These are phyloP conservation scores for Camelina sativa DNA, from an alignment of 345 rosid genomes.

Conservation along the genomic window DNA sequence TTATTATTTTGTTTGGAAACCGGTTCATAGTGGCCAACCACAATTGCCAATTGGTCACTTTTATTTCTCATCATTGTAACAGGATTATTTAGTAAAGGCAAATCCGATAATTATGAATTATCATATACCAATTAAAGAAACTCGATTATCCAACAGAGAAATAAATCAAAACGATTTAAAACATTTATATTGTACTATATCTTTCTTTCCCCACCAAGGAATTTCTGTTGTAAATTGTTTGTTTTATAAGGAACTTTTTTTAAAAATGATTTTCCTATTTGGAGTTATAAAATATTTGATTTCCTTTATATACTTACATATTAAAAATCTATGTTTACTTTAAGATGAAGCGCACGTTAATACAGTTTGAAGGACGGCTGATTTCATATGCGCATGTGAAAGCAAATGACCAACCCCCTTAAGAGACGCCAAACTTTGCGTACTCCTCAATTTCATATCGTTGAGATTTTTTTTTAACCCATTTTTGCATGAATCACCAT, in stretches of 20 bases:
- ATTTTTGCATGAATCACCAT: neutral
- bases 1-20: neutral
- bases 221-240: neutral
- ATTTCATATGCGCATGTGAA: constrained; percentile 56
- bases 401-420: constrained; percentile 48
- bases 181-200: neutral
- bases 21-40: neutral
- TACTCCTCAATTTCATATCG: constrained; percentile 35
- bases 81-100: neutral
- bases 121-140: constrained; percentile 19
- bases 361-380: constrained; percentile 44
- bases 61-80: neutral
- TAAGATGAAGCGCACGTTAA: constrained; percentile 55
- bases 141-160: constrained; percentile 8
- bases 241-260: neutral
- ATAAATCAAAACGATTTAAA: neutral
- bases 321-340: constrained; percentile 34
- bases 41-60: neutral
- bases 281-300: constrained; percentile 14
- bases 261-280: neutral
- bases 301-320: constrained; percentile 14
- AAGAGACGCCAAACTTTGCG: constrained; percentile 52
- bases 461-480: neutral
- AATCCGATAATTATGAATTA: neutral
- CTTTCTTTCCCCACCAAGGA: neutral